These are phyloP conservation scores for Zygotorulaspora chibaensis DNA, from an alignment of 805 yeast genomes.

Conservation along the genomic window DNA sequence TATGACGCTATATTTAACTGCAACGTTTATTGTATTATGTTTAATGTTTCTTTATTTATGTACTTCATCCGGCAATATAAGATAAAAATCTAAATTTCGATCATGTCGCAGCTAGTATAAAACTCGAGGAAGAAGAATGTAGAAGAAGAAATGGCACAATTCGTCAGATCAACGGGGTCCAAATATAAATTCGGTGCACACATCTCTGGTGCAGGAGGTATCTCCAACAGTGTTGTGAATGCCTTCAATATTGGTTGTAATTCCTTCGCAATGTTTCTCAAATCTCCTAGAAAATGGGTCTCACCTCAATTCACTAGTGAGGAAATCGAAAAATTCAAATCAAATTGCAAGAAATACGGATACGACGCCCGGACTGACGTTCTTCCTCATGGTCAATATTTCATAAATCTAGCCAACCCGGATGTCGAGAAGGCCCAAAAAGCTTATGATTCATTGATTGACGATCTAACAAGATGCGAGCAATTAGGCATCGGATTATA, in stretches of 20 bases:
- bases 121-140: background rate
- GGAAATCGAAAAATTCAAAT: slow-evolving; percentile 63
- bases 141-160: slow-evolving; percentile 28
- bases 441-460: slow-evolving; percentile 73
- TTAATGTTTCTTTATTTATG: background rate
- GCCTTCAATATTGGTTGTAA: slow-evolving; percentile 55
- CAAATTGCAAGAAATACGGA: slow-evolving; percentile 55
- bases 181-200: slow-evolving; percentile 81
- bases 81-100: background rate
- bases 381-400: slow-evolving; percentile 92
- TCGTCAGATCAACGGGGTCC: slow-evolving; percentile 41
- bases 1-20: background rate
- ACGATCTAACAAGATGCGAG: slow-evolving; percentile 86
- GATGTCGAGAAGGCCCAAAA: slow-evolving; percentile 73
- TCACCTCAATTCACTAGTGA: slow-evolving; percentile 68
- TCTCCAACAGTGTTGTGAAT: slow-evolving; percentile 61
- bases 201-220: slow-evolving; percentile 77
- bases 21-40: background rate
- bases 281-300: slow-evolving; percentile 88
- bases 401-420: slow-evolving; percentile 90
- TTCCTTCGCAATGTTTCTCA: slow-evolving; percentile 85
- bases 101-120: background rate
- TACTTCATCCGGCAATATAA: background rate
- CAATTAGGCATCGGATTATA: slow-evolving; percentile 76
- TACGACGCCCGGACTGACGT: slow-evolving; percentile 75